Percentiles rank a stretch among this genome's conserved stretches.
These are phyloP conservation scores for Fistulina hepatica DNA, from an alignment of 1,284 basidiomycete species.

Conservation along the genomic window DNA sequence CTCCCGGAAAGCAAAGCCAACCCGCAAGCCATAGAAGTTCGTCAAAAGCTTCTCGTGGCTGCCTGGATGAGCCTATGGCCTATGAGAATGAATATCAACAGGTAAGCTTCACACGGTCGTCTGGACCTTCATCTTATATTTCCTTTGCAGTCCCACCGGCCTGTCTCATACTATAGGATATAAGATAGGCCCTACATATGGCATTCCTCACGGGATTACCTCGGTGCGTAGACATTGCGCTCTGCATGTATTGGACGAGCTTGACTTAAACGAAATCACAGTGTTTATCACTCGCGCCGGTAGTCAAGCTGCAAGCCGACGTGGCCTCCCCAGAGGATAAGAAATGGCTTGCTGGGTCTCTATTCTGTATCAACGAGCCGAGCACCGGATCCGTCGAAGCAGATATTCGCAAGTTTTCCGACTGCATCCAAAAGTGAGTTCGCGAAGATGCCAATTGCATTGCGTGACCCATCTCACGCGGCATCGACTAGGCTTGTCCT, in stretches of 20 bases:
- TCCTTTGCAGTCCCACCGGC: slow-evolving; percentile 43
- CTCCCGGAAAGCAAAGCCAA: slow-evolving; percentile 55
- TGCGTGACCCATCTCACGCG: slow-evolving; percentile 1
- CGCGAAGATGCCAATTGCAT: background rate
- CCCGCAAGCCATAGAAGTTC: slow-evolving; percentile 42
- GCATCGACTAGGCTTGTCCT: slow-evolving; percentile 36
- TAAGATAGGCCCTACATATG: slow-evolving; percentile 64
- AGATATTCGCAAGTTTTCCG: slow-evolving; percentile 44
- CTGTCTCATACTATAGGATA: slow-evolving; percentile 69
- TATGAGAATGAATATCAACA: slow-evolving; percentile 40
- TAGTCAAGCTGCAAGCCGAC: slow-evolving; percentile 47
- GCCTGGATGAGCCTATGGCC: slow-evolving; percentile 78
- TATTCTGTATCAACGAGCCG: slow-evolving; percentile 46
- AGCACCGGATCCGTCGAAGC: slow-evolving; percentile 50
- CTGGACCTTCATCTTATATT: slow-evolving; percentile 2
- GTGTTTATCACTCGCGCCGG: slow-evolving; percentile 68
- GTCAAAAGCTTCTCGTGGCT: slow-evolving; percentile 65
- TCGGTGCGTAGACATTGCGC: slow-evolving; percentile 46
- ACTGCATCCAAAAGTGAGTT: slow-evolving; percentile 44
- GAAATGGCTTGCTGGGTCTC: slow-evolving; percentile 39
- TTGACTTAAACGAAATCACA: slow-evolving; percentile 18
- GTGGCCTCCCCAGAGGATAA: slow-evolving; percentile 47
- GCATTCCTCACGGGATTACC: slow-evolving; percentile 75
- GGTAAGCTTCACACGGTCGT: slow-evolving; percentile 28
- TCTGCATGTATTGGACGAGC: too few species aligned